These are phyloP conservation scores for Inosperma sp. DNA, from an alignment of 768 basidiomycete genomes.

Conservation along the genomic window DNA sequence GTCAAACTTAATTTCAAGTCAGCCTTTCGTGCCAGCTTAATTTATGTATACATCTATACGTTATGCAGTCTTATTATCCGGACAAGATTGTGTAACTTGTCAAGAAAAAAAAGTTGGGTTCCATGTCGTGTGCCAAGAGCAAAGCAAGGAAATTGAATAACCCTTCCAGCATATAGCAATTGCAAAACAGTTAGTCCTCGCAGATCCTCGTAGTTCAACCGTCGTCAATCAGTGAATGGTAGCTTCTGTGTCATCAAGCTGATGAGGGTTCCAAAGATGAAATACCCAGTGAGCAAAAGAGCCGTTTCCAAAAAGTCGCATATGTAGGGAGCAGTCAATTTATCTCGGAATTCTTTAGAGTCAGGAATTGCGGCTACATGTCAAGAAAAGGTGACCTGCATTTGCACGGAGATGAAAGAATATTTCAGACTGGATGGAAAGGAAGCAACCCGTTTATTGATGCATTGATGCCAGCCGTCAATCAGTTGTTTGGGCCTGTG, in stretches of 20 bases:
- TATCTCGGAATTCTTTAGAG: not conserved
- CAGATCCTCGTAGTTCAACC: constrained; percentile 25
- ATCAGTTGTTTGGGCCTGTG: constrained; percentile 8
- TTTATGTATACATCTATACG: constrained; percentile 10
- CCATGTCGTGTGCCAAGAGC: not conserved
- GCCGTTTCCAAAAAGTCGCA: not conserved
- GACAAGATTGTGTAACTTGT: not conserved
- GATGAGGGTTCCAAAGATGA: not conserved
- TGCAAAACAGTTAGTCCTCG: constrained; percentile 16
- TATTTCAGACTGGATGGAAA: constrained; percentile 6
- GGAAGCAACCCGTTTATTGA: not conserved
- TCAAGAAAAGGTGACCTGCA: not conserved
- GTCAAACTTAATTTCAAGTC: constrained; percentile 8
- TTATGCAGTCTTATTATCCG: constrained; percentile 7
- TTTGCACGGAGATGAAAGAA: constrained; percentile 8
- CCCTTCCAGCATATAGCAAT: constrained; percentile 8
- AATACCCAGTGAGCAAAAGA: not conserved
- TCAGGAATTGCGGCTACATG: constrained; percentile 1
- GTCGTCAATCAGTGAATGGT: constrained; percentile 25
- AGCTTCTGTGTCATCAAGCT: constrained; percentile 26
- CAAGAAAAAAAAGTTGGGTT: constrained; percentile 1
- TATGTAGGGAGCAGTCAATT: not conserved
- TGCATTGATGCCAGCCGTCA: constrained; percentile 1
- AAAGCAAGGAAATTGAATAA: constrained; percentile 7
- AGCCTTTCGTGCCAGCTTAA: constrained; percentile 1